phyloP scores from a whole-genome alignment of 2,329 filamentous ascomycete species.

The Teratosphaeria epicoccoides region DNA sequence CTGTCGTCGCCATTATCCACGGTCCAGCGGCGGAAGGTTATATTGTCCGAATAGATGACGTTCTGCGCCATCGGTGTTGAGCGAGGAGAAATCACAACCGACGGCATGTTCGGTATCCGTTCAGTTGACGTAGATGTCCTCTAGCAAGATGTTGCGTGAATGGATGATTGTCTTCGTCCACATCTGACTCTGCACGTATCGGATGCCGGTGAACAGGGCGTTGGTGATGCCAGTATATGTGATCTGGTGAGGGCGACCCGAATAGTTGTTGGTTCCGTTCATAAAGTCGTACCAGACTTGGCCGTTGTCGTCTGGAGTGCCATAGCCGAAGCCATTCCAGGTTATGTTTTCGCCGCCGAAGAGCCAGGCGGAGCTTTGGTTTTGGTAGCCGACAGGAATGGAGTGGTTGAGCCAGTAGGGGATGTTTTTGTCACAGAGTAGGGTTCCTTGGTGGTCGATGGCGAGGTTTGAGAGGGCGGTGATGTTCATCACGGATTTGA shows the following conservation, averaged over 20 bases:
- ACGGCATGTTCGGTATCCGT: not conserved
- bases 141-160: not conserved
- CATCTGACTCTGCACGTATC: not conserved
- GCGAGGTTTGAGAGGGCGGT: constrained; percentile 37
- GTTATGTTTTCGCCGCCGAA: constrained; percentile 21
- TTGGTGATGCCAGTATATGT: not conserved
- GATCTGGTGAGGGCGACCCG: not conserved
- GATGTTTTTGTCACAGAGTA: constrained; percentile 35
- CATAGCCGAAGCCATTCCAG: not conserved
- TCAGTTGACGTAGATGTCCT: not conserved
- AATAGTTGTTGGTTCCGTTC: not conserved
- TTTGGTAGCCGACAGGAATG: constrained; percentile 44
- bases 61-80: not conserved
- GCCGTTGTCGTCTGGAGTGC: not conserved
- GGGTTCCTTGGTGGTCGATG: constrained; percentile 39
- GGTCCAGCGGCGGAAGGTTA: not conserved
- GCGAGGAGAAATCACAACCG: not conserved
- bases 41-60: not conserved
- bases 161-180: not conserved
- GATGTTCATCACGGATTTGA: constrained; percentile 28
- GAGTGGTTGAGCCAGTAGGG: constrained; percentile 43
- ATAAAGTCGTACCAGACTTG: not conserved
- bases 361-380: constrained; percentile 45
- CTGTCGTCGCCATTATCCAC: constrained; percentile 1
- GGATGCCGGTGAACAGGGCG: not conserved